A percentile compares a stretch with the other conserved stretches of the same genome.
Evolutionary conservation across 371 early-diverging fungal species (phyloP).

Genomic region (Parasitella parasitica): DNA sequence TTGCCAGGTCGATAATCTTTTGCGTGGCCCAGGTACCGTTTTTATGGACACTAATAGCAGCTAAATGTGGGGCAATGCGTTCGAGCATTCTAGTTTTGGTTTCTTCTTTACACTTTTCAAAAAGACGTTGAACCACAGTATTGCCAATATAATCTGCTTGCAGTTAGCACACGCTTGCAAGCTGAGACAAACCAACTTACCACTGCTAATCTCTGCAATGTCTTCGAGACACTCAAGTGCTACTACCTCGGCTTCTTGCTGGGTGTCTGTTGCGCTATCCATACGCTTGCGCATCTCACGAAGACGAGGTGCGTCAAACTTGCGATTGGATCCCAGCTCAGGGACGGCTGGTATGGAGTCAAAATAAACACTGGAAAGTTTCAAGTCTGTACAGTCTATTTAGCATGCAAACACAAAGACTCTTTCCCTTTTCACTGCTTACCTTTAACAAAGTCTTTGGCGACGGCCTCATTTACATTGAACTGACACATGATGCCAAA

Average conservation of each 20-base stretch:
- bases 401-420: neutral
- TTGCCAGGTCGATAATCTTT: constrained; percentile 81
- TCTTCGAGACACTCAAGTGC: constrained; percentile 67
- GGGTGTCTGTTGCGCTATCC: constrained; percentile 58
- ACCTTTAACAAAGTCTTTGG: constrained; percentile 21
- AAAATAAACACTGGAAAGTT: constrained; percentile 45
- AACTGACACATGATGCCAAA: constrained; percentile 32
- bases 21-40: constrained; percentile 95
- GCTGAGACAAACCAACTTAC: no score
- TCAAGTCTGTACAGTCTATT: constrained; percentile 12
- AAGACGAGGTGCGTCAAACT: constrained; percentile 78
- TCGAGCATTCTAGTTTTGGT: constrained; percentile 55
- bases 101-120: constrained; percentile 66
- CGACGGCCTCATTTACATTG: constrained; percentile 14
- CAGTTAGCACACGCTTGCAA: no score
- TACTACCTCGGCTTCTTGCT: constrained; percentile 56
- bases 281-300: constrained; percentile 86
- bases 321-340: constrained; percentile 65
- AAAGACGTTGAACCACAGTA: constrained; percentile 82
- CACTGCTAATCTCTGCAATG: constrained; percentile 47
- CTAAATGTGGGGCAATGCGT: constrained; percentile 71
- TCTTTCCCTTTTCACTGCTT: no score
- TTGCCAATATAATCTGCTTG: constrained; percentile 59
- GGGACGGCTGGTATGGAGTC: constrained; percentile 69
- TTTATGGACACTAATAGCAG: constrained; percentile 85